Base-by-base conservation (phyloP, 169 alveolate species). In the Babesia gibsoni region DNA sequence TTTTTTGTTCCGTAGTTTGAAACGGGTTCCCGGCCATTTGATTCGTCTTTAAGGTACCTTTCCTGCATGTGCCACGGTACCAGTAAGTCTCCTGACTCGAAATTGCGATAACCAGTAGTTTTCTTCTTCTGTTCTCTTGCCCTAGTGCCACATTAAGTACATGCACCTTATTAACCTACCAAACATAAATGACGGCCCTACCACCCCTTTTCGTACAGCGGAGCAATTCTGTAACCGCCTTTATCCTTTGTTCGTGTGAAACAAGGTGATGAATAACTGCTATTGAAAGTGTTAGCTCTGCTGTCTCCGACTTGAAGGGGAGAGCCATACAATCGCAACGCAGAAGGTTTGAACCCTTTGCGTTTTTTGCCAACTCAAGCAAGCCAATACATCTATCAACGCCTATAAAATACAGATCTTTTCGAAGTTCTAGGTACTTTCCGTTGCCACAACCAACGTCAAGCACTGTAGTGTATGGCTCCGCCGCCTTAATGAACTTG, bases 381-480 rank as follows among this genome's bases (percentile, higher is more conserved):
- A 96, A 72, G 57, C 90, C 89, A 4, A 63, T 75, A 65, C 97
- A 91, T 42, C 95, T 79, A 69, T 96, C 99, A 3, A 95, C 88
- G 29, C 98, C 99, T 35, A 94, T 75, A 59, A 86, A 90, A 33
- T 68, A 73, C 39, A 66, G 49, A 41, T 83, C 84, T 8, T 52
- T 45, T 74, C 69, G 68, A 83, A 84, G 70, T 80, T 83, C 80
- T 39, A 95, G 87, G 83, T 97, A 95, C 82, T 97, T 97, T 7
- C 99, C 99, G 84, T 95, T 97, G 48, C 99, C 99, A 79, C 99
- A 97, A 4, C 99, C 99, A 4, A 95, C 95, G 82, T 97, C 99
- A 14, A 91, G 69, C 45, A 95, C 95, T 5, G 94, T 67, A 5
- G 97, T 90, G 50, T 93, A 94, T 25, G 91, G 84, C 30, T 91